Base-by-base conservation (phyloP, 257 asterid genomes). In the Cynanchum wilfordii region DNA sequence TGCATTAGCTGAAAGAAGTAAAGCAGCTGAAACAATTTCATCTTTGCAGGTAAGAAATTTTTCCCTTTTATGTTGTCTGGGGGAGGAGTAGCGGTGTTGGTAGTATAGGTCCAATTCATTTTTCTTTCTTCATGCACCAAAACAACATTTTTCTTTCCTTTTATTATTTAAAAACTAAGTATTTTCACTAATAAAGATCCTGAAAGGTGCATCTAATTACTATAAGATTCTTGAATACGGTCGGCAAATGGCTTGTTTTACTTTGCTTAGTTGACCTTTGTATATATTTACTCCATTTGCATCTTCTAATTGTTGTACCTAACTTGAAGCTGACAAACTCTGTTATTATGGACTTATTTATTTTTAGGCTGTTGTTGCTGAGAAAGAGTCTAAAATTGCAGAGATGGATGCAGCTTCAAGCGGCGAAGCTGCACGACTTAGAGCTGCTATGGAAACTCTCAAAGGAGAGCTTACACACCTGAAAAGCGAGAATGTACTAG, bases 341-440 rank as follows among this genome's bases (percentile, higher is more conserved):
- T 56, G 68, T 44, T 40, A 51, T 68, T 67, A 58, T 58, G 70
- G 67, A 58, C 54, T 72, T 70, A 70, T 52, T 76, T 62, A 75
- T 77, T 75, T 49, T 49, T 79, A 94, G 99, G 84, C 89, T 71
- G 70, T 87, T 79, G 79, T 91, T 66, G 90, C 87, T 38, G 96
- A 90, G 80, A 91, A 87, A 71, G 99, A 94, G 80, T 86, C 96
- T 76, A 86, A 89, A 83, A 88, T 94, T 80, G 98, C 97, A 30
- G 97, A 94, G 83, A 86, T 91, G 91, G 98, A 94, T 79, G 99
- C 95, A 75, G 99, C 99, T 81, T 89, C 99, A 69, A 94, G 92
- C 81, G 99, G 99, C 70, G 98, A 94, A 88, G 88, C 88, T 73
- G 99, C 98, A 70, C 84, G 99, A 64, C 88, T 90, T 70, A 85